Evolutionary conservation across 2,329 filamentous ascomycete genomes (phyloP).

Genomic region (Dothidotthia symphoricarpi): DNA sequence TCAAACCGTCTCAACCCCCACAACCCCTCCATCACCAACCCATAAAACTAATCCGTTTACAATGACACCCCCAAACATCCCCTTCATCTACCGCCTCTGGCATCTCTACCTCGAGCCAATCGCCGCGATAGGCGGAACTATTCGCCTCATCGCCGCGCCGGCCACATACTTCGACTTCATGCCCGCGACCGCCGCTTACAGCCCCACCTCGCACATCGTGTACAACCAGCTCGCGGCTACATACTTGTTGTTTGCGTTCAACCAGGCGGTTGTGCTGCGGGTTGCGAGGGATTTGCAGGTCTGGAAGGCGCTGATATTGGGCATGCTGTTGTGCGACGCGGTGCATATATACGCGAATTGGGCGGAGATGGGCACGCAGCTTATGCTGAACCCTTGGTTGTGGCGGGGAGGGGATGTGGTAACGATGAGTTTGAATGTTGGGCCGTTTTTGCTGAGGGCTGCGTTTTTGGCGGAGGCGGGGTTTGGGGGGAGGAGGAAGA

Average conservation of each 20-base stretch:
- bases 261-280: conserved; percentile 72
- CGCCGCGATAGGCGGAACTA: conserved; percentile 53
- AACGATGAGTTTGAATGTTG: conserved; percentile 36
- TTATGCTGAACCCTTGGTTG: conserved; percentile 18
- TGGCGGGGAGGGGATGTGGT: conserved; percentile 44
- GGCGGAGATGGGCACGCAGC: conserved; percentile 31
- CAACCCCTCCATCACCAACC: too few species aligned
- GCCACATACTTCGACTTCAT: conserved; percentile 62
- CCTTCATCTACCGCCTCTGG: conserved; percentile 64
- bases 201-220: conserved; percentile 51
- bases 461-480: conserved; percentile 38
- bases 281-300: conserved; percentile 64
- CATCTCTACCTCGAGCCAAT: conserved; percentile 70
- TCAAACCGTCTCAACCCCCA: too few species aligned
- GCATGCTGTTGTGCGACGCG: conserved; percentile 69
- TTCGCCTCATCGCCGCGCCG: conserved; percentile 52
- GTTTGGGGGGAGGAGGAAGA: conserved; percentile 16
- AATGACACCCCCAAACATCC: conserved; percentile 41
- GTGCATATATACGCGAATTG: conserved; percentile 61
- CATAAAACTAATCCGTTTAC: too few species aligned
- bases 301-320: conserved; percentile 66
- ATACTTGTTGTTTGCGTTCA: conserved; percentile 74
- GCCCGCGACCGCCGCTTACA: conserved; percentile 50
- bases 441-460: conserved; percentile 34
- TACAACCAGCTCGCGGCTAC: conserved; percentile 74